Conservation (phyloP, 345 rosid species). For the Euphorbia pulcherrima region DNA sequence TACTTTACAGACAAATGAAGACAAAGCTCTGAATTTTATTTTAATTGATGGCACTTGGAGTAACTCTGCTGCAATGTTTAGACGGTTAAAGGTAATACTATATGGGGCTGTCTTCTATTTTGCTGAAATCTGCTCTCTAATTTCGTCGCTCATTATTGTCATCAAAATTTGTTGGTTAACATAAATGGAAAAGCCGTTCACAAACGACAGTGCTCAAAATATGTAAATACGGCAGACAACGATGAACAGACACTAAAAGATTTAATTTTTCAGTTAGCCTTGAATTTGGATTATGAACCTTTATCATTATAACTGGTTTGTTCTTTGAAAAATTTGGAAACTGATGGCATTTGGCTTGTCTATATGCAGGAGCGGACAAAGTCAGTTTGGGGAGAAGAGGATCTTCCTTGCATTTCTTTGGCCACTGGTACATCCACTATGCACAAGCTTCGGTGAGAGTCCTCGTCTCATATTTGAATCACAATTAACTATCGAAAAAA, state of each 20-base stretch:
- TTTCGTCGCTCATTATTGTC: neutral
- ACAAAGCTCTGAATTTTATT: conserved; percentile 55
- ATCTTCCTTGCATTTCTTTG: conserved; percentile 73
- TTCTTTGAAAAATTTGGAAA: conserved; percentile 1
- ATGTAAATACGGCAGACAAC: neutral
- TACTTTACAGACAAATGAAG: conserved; percentile 42
- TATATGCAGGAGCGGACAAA: conserved; percentile 64
- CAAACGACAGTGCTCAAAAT: neutral
- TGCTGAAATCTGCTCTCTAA: neutral
- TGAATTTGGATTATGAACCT: neutral
- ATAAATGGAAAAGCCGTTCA: neutral
- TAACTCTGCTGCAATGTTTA: conserved; percentile 94
- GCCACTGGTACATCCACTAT: conserved; percentile 72
- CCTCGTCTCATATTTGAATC: neutral
- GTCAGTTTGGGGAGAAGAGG: conserved; percentile 65
- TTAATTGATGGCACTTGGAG: conserved; percentile 97
- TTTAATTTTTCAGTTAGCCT: neutral
- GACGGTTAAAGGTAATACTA: conserved; percentile 66
- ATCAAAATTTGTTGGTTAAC: neutral
- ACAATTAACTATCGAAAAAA: neutral
- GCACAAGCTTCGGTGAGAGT: conserved; percentile 82
- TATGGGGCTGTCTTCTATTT: neutral
- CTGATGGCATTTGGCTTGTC: neutral
- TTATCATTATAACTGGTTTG: conserved; percentile 8
- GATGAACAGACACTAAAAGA: neutral